A percentile compares a stretch with the other conserved stretches of the same genome.
Evolutionary conservation across 805 yeast genomes (phyloP).

Genomic region (Candida corydali): DNA sequence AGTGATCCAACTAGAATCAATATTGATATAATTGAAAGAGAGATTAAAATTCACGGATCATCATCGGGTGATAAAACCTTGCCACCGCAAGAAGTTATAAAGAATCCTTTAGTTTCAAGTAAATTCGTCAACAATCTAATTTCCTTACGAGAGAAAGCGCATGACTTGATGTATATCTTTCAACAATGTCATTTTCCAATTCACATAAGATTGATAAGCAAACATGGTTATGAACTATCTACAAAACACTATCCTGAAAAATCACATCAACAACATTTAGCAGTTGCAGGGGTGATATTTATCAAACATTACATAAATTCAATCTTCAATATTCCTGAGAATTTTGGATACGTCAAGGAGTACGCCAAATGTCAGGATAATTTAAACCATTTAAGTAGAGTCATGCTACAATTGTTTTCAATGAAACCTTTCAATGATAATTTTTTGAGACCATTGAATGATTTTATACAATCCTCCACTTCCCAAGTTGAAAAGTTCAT

Average conservation of each 20-base stretch:
- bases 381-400: slow-evolving; percentile 51
- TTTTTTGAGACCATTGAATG: slow-evolving; percentile 76
- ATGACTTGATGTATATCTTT: slow-evolving; percentile 54
- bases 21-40: slow-evolving; percentile 33
- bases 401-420: slow-evolving; percentile 60
- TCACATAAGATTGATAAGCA: slow-evolving; percentile 34
- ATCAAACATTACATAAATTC: slow-evolving; percentile 47
- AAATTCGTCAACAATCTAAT: slow-evolving; percentile 73
- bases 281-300: slow-evolving; percentile 66
- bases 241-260: slow-evolving; percentile 53
- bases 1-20: slow-evolving; percentile 71
- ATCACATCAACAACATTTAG: slow-evolving; percentile 53
- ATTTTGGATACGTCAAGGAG: slow-evolving; percentile 48
- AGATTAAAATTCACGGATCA: slow-evolving; percentile 30
- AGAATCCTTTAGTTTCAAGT: slow-evolving; percentile 67
- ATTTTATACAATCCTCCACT: slow-evolving; percentile 52
- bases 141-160: slow-evolving; percentile 64
- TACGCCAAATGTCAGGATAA: slow-evolving; percentile 40
- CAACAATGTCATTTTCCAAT: slow-evolving; percentile 34
- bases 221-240: slow-evolving; percentile 32
- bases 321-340: slow-evolving; percentile 49
- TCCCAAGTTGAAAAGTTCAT: slow-evolving; percentile 45
- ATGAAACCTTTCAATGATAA: slow-evolving; percentile 69
- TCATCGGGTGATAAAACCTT: slow-evolving; percentile 33
- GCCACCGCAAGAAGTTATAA: slow-evolving; percentile 68